Evolutionary conservation across 306 rosid species (phyloP), one percentile per base, ranked within the genome.

Genomic region (Mimosa bimucronata): DNA sequence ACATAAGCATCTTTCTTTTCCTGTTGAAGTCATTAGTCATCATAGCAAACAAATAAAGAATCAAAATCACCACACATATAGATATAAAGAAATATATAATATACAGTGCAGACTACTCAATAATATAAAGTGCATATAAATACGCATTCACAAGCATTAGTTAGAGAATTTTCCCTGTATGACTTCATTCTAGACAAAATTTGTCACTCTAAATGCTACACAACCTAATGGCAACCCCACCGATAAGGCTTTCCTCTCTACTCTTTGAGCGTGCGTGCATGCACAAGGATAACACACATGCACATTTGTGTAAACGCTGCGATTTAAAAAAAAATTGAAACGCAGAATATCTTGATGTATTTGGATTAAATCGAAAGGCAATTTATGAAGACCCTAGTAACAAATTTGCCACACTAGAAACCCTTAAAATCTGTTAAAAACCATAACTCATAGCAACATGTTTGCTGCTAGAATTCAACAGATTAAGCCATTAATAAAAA

Each of bases 1-100:
- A 92, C 89, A 72, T 37, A 70, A 42, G 92, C 87, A 30, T 81
- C 87, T 73, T 84, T 44, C 57, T 73, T 85, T 83, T 80, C 90
- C 97, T 94, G 91, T 31, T 79, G 18, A 80, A 42, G 25, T 52
- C 67, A 86, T 83, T 31, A 75, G 75, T 66, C 82, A 71, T 19
- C 41, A 42, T 31, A 28, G 46, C 57, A 71, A 61, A 66, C n/a
- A 3, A 11, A 62, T 28, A 26, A 44, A 29, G 75, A 18, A 40
- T 23, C 50, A 44, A 19, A 74, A 50, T 58, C 19, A 70, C 9
- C 9, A 38, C 2, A 66, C 31, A 11, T 10, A 65, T 8, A 66
- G 10, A 34, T 4, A 53, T 12, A 25, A 7, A 21, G 7, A 52
- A 3, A 52, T 19, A 52, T 52, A 52, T 9, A n/a, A 6, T 2